Evolutionary conservation across 139 green algal species (phyloP).

Genomic region (Tetraselmis chui): DNA sequence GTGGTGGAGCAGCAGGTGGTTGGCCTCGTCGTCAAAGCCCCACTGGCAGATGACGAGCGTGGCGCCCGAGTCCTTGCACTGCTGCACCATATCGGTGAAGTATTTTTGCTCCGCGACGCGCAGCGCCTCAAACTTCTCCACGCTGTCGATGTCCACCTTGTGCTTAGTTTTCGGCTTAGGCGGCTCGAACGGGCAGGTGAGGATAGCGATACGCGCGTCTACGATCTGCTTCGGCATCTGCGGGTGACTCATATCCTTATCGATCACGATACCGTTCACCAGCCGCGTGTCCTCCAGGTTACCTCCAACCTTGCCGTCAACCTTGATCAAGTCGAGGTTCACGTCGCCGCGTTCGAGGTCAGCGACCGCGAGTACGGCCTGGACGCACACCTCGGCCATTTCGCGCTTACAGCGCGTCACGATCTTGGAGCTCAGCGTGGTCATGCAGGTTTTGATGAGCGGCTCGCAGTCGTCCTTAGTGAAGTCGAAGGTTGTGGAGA

Average conservation of each 20-base stretch:
- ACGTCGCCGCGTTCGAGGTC: constrained; percentile 92
- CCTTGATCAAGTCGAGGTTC: constrained; percentile 99
- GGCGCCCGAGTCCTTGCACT: constrained; percentile 86
- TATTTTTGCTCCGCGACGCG: constrained; percentile 84
- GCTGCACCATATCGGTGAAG: constrained; percentile 96
- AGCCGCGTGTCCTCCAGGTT: constrained; percentile 91
- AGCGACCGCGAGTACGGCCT: constrained; percentile 92
- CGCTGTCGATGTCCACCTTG: constrained; percentile 98
- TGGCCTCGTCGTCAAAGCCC: constrained; percentile 99
- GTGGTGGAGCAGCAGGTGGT: constrained; percentile 95
- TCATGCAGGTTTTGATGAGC: constrained; percentile 97
- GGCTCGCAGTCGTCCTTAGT: constrained; percentile 75
- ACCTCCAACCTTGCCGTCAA: constrained; percentile 95
- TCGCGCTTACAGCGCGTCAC: constrained; percentile 89
- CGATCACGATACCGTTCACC: constrained; percentile 91
- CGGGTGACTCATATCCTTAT: constrained; percentile 99
- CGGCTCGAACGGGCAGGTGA: constrained; percentile 98
- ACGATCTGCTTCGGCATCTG: constrained; percentile 82
- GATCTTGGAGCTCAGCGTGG: constrained; percentile 98
- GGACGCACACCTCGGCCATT: constrained; percentile 97
- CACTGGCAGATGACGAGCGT: constrained; percentile 95
- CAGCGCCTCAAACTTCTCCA: constrained; percentile 96
- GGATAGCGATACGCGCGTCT: constrained; percentile 87
- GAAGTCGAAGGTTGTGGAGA: constrained; percentile 76
- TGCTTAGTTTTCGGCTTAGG: constrained; percentile 99